Evolutionary conservation across 805 yeast species (phyloP).

Genomic region (Kluyveromyces dobzhanskii): DNA sequence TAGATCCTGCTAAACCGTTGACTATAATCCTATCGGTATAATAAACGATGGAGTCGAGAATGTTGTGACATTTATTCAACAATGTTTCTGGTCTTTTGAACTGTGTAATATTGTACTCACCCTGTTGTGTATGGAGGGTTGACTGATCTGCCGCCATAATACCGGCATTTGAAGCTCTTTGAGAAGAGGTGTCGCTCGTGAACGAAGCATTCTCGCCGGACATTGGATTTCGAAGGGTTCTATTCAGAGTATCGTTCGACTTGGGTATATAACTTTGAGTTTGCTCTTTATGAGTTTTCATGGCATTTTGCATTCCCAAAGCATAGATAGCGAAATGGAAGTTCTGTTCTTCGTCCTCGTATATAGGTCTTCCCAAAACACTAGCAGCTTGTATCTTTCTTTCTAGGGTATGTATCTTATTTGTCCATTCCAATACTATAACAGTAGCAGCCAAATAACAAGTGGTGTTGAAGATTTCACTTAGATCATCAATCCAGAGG

Average conservation of each 20-base stretch:
- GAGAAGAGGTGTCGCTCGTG: neutral
- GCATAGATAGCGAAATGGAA: slow-evolving; percentile 26
- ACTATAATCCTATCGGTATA: slow-evolving; percentile 48
- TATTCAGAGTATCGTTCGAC: neutral
- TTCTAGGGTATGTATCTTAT: slow-evolving; percentile 50
- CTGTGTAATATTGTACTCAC: slow-evolving; percentile 1
- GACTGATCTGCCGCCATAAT: neutral
- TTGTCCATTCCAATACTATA: slow-evolving; percentile 82
- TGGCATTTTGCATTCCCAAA: slow-evolving; percentile 20
- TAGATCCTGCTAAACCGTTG: slow-evolving; percentile 50
- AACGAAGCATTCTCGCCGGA: neutral
- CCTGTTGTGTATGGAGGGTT: slow-evolving; percentile 1
- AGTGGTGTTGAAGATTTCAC: slow-evolving; percentile 66
- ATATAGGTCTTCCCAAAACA: slow-evolving; percentile 64
- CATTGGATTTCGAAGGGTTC: neutral
- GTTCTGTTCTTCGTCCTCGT: slow-evolving; percentile 49
- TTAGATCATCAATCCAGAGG: slow-evolving; percentile 64
- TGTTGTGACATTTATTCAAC: slow-evolving; percentile 17
- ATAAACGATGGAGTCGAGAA: slow-evolving; percentile 34
- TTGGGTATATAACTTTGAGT: neutral
- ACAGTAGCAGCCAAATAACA: slow-evolving; percentile 66
- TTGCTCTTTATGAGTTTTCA: slow-evolving; percentile 1
- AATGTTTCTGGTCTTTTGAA: slow-evolving; percentile 9
- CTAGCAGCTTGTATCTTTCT: slow-evolving; percentile 59
- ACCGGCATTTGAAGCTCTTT: neutral